A percentile compares a stretch with the other conserved stretches of the same genome.
phyloP scores from a whole-genome alignment of 495 filamentous ascomycete genomes.

The Xylaria acuta region DNA sequence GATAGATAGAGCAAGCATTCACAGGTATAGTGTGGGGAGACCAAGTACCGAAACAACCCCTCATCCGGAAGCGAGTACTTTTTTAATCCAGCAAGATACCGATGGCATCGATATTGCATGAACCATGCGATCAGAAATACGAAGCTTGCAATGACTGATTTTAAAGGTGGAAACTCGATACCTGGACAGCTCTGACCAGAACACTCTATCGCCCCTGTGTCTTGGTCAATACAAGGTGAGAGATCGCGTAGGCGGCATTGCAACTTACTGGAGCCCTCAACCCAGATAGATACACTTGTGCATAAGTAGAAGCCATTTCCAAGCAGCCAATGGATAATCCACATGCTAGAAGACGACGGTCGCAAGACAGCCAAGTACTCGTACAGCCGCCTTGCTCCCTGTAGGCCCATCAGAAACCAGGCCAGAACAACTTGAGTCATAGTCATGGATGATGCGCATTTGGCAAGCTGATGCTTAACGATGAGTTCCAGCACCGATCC shows the following conservation, averaged over 20 bases:
- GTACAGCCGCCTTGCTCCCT: constrained; percentile 75
- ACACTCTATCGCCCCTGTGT: constrained; percentile 33
- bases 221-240: constrained; percentile 30
- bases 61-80: constrained; percentile 79
- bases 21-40: constrained; percentile 92
- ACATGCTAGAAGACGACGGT: constrained; percentile 74
- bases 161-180: constrained; percentile 59
- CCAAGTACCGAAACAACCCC: constrained; percentile 69
- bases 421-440: constrained; percentile 68
- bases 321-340: constrained; percentile 78
- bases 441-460: constrained; percentile 59
- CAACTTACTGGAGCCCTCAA: constrained; percentile 77
- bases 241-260: constrained; percentile 3
- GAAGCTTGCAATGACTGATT: constrained; percentile 65
- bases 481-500: constrained; percentile 59
- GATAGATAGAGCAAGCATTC: constrained; percentile 85
- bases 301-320: constrained; percentile 79
- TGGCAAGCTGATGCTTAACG: constrained; percentile 30
- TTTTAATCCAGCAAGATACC: constrained; percentile 76
- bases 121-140: constrained; percentile 77
- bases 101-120: constrained; percentile 81
- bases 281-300: constrained; percentile 78
- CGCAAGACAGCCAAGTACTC: constrained; percentile 72
- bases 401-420: constrained; percentile 74
- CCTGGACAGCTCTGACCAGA: constrained; percentile 31